Conservation (phyloP, 305 asterid genomes). For the Solanum hybrid region DNA sequence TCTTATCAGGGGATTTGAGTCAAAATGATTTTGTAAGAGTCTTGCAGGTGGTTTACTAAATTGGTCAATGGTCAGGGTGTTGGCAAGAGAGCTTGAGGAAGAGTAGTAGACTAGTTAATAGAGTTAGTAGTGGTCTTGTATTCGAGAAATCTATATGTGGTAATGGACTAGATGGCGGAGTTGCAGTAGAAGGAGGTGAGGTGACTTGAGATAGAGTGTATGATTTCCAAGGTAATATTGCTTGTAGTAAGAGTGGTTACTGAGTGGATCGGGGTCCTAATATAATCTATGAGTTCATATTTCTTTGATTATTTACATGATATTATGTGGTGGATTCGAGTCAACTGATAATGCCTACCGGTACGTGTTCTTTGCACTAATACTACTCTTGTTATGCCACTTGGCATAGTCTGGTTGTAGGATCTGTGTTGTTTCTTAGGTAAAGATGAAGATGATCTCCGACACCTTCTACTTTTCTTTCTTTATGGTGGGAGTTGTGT, state of each 20-base stretch:
- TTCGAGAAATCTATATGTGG: no score
- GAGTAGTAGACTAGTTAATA: background rate
- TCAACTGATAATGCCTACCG: background rate
- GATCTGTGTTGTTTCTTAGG: background rate
- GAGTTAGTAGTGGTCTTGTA: background rate
- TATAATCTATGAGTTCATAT: background rate
- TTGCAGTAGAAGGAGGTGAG: background rate
- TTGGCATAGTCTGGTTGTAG: background rate
- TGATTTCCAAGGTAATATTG: background rate
- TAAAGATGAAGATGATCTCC: background rate
- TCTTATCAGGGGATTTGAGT: background rate
- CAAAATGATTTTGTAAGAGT: background rate
- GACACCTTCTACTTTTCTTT: background rate
- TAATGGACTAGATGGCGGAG: background rate
- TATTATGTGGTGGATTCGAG: background rate
- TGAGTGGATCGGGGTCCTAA: background rate
- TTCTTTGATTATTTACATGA: background rate
- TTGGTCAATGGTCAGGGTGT: background rate
- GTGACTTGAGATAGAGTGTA: background rate
- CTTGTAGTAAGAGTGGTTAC: background rate
- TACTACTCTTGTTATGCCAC: background rate
- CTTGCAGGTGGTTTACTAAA: background rate
- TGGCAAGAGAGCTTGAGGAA: background rate
- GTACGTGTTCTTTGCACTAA: background rate
- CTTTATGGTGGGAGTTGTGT: background rate